Conservation (phyloP, 768 basidiomycete genomes). For the Termitomyces sp. region DNA sequence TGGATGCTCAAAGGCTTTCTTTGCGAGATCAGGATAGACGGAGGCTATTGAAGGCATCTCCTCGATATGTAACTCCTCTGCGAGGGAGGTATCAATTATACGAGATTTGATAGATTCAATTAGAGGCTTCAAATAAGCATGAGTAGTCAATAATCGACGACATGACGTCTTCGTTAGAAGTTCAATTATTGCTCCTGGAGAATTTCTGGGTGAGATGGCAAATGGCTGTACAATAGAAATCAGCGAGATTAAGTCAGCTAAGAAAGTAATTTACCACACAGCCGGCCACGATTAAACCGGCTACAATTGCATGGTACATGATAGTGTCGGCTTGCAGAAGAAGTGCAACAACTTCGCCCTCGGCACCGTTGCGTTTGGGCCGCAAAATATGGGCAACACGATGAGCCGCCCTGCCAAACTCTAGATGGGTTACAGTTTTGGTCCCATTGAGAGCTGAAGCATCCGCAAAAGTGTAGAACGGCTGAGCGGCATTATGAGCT, state of each 20-base stretch:
- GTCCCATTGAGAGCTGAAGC: constrained; percentile 1
- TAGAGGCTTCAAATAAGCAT: constrained; percentile 21
- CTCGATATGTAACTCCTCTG: constrained; percentile 20
- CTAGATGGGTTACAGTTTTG: constrained; percentile 29
- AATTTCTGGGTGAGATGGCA: constrained; percentile 34
- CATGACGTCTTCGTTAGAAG: constrained; percentile 32
- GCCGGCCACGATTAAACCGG: constrained; percentile 32
- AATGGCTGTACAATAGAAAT: constrained; percentile 24
- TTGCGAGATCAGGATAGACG: constrained; percentile 13
- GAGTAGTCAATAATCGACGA: constrained; percentile 31
- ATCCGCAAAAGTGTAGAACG: constrained; percentile 6
- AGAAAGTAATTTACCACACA: constrained; percentile 21
- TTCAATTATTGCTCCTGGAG: constrained; percentile 27
- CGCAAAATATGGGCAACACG: constrained; percentile 34
- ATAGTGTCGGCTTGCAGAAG: constrained; percentile 28
- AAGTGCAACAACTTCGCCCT: constrained; percentile 29
- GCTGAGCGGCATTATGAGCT: constrained; percentile 3
- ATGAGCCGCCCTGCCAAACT: constrained; percentile 40
- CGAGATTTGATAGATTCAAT: constrained; percentile 21
- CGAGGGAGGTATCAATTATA: constrained; percentile 12
- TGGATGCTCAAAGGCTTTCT: constrained; percentile 6
- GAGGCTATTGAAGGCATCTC: constrained; percentile 20
- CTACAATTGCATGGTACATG: constrained; percentile 34
- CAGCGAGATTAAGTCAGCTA: not conserved
- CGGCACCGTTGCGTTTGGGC: constrained; percentile 22